These are phyloP conservation scores for Clitopilus passeckerianus DNA, from an alignment of 768 basidiomycete genomes.

Conservation along the genomic window DNA sequence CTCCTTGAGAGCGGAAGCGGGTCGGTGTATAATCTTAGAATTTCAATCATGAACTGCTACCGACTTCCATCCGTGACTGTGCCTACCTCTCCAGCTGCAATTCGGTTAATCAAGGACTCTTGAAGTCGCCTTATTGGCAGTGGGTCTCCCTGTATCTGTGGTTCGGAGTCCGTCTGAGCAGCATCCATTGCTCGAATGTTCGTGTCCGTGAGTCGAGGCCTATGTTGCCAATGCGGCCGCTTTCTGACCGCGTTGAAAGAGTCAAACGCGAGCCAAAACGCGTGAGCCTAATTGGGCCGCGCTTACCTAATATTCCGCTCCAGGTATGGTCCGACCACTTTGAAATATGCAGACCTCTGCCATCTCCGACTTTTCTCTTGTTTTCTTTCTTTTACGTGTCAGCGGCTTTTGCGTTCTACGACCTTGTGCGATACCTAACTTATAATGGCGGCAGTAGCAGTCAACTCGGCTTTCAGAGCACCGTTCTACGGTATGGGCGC, in stretches of 20 bases:
- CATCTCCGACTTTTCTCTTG: constrained; percentile 1
- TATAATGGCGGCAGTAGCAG: neutral
- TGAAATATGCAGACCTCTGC: neutral
- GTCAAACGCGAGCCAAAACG: neutral
- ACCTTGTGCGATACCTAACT: neutral
- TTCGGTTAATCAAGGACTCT: constrained; percentile 84
- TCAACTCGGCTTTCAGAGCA: neutral
- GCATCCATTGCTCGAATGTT: neutral
- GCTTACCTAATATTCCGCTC: constrained; percentile 1
- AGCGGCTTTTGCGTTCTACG: neutral
- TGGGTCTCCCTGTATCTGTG: constrained; percentile 30
- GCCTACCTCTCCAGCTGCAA: constrained; percentile 74
- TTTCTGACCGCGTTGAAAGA: neutral
- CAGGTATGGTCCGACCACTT: constrained; percentile 1
- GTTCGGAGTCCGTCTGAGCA: constrained; percentile 1
- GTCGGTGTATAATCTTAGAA: constrained; percentile 44
- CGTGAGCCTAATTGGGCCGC: neutral
- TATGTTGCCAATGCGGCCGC: neutral
- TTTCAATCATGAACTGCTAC: neutral
- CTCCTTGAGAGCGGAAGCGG: constrained; percentile 94
- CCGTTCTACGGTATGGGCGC: constrained; percentile 7
- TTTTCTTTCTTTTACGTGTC: neutral
- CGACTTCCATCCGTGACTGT: neutral
- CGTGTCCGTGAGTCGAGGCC: neutral
- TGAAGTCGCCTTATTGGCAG: constrained; percentile 71